A percentile compares a stretch with the other conserved stretches of the same genome.
phyloP scores from a whole-genome alignment of 192 early-diverging fungal genomes.

The Gonapodya sp. region DNA sequence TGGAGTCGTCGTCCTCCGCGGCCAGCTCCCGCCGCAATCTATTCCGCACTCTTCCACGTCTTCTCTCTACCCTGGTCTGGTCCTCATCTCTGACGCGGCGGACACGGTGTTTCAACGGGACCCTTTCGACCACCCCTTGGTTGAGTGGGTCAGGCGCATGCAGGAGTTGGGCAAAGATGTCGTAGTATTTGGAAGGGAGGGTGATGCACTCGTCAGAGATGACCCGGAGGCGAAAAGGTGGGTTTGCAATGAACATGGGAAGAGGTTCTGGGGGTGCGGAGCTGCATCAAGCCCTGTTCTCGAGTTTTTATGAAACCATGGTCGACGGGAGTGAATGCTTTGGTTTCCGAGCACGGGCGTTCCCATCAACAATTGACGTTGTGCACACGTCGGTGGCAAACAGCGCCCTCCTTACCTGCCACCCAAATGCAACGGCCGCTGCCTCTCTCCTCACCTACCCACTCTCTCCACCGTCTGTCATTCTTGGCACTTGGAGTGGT shows the following conservation, averaged over 20 bases:
- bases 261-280: no score
- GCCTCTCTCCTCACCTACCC: background rate
- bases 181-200: background rate
- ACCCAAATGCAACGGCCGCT: no score
- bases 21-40: background rate
- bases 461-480: background rate
- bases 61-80: background rate
- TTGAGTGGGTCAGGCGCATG: background rate
- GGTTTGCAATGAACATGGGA: no score
- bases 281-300: no score
- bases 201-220: background rate
- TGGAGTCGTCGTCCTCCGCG: background rate
- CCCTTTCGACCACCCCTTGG: background rate
- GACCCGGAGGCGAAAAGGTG: background rate
- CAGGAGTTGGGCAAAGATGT: background rate
- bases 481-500: background rate
- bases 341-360: no score
- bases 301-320: no score
- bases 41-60: background rate
- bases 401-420: background rate
- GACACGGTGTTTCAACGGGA: background rate
- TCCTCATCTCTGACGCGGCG: background rate
- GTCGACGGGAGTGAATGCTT: no score
- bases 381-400: background rate
- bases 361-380: background rate